Percentiles rank a stretch among this genome's conserved stretches.
Conservation (phyloP, 305 asterid species). For the Solanum hybrid region DNA sequence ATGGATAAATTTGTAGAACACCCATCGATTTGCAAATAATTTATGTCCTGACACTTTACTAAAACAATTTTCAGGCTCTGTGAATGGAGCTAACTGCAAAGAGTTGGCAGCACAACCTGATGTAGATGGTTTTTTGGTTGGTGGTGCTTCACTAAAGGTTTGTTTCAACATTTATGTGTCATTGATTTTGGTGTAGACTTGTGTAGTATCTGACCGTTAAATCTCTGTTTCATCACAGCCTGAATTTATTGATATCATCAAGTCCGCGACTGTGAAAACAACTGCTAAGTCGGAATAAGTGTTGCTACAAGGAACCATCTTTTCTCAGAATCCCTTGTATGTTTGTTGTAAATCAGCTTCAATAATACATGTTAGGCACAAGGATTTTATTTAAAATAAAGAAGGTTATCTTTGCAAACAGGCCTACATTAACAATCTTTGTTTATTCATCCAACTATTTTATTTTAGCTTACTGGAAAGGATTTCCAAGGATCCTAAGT, state of each 20-base stretch:
- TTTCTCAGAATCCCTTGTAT: background rate
- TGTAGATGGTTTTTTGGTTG: slow-evolving; percentile 36
- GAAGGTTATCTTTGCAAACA: background rate
- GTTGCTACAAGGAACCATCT: background rate
- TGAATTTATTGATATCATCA: slow-evolving; percentile 35
- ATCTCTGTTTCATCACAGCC: slow-evolving; percentile 16
- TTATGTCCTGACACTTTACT: background rate
- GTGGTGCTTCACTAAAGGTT: slow-evolving; percentile 41
- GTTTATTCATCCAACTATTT: background rate
- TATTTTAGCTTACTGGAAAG: background rate
- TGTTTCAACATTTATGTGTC: background rate
- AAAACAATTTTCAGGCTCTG: slow-evolving; percentile 24
- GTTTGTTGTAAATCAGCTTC: background rate
- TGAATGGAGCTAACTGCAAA: slow-evolving; percentile 35
- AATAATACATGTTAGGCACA: background rate
- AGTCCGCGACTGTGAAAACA: slow-evolving; percentile 22
- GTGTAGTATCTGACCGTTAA: background rate
- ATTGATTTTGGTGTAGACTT: background rate
- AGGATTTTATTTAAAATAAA: background rate
- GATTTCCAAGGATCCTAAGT: background rate
- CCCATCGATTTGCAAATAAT: background rate
- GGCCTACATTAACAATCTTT: background rate
- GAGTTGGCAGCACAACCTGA: slow-evolving; percentile 32
- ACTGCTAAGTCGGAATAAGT: slow-evolving; percentile 2
- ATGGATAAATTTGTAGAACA: background rate